phyloP scores from a whole-genome alignment of 2,329 filamentous ascomycete genomes.

The Chaetomium globosum region DNA sequence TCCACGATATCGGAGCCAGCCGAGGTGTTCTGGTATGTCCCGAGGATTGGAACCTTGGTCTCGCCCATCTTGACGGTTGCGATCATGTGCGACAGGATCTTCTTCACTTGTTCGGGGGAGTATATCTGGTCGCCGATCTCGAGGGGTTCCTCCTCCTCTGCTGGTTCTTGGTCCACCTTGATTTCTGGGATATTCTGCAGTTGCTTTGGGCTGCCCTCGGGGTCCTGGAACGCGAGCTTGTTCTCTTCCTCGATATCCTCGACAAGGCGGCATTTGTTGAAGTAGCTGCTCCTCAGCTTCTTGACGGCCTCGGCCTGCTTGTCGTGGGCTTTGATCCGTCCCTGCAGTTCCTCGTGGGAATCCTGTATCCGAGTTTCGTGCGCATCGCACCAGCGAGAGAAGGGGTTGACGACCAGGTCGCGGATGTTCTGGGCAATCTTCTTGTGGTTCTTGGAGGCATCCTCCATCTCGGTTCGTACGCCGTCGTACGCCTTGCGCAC shows the following conservation, averaged over 20 bases:
- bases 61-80: slow-evolving; percentile 85
- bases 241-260: slow-evolving; percentile 98
- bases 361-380: slow-evolving; percentile 89
- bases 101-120: slow-evolving; percentile 83
- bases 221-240: slow-evolving; percentile 94
- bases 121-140: slow-evolving; percentile 93
- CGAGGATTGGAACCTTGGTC: slow-evolving; percentile 91
- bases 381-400: slow-evolving; percentile 93
- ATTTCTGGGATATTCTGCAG: slow-evolving; percentile 71
- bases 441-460: slow-evolving; percentile 84
- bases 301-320: slow-evolving; percentile 86
- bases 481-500: slow-evolving; percentile 96
- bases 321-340: slow-evolving; percentile 88
- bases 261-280: slow-evolving; percentile 96
- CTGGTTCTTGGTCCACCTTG: slow-evolving; percentile 74
- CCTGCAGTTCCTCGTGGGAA: slow-evolving; percentile 91
- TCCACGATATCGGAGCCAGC: slow-evolving; percentile 91
- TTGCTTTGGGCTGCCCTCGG: slow-evolving; percentile 67
- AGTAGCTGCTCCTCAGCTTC: slow-evolving; percentile 94
- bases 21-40: slow-evolving; percentile 91
- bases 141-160: slow-evolving; percentile 73
- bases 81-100: slow-evolving; percentile 83
- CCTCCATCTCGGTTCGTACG: slow-evolving; percentile 87
- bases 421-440: slow-evolving; percentile 97
- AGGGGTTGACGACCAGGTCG: slow-evolving; percentile 91